Percentiles rank a stretch among this genome's conserved stretches.
phyloP scores from a whole-genome alignment of 1,284 basidiomycete species.

The Hypsizygus ulmarius region DNA sequence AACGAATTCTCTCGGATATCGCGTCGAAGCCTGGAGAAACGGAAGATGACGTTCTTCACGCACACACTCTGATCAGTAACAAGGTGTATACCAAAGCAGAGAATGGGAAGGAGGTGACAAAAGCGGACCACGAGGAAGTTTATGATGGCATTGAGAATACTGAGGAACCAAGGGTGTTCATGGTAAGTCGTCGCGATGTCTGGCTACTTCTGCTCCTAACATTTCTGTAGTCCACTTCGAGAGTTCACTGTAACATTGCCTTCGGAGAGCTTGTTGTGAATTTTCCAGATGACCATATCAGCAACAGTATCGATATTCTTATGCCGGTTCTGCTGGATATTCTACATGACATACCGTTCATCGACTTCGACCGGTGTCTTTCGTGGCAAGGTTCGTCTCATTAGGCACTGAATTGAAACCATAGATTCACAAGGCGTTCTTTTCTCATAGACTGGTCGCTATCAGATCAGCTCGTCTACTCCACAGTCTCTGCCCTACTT shows the following conservation, averaged over 20 bases:
- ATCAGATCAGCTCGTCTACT: slow-evolving; percentile 77
- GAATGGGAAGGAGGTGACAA: slow-evolving; percentile 3
- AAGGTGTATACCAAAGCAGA: slow-evolving; percentile 48
- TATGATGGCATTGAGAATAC: not conserved
- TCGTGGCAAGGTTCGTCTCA: slow-evolving; percentile 68
- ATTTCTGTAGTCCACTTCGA: slow-evolving; percentile 47
- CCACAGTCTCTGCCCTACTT: slow-evolving; percentile 72
- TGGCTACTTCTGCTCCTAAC: not conserved
- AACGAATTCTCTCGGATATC: slow-evolving; percentile 78
- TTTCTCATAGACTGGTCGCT: slow-evolving; percentile 66
- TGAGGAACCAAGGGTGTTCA: slow-evolving; percentile 44
- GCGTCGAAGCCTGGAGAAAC: slow-evolving; percentile 60
- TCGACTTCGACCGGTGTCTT: slow-evolving; percentile 73
- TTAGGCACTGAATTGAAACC: not conserved
- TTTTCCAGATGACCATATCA: slow-evolving; percentile 54
- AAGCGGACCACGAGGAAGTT: too few relatives aligned
- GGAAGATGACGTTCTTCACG: slow-evolving; percentile 45
- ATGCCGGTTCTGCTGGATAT: slow-evolving; percentile 62
- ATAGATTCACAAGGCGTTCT: slow-evolving; percentile 13
- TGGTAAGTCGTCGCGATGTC: slow-evolving; percentile 42
- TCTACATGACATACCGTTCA: slow-evolving; percentile 65
- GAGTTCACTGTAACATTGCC: slow-evolving; percentile 73
- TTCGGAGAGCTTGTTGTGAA: slow-evolving; percentile 72
- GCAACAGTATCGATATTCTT: slow-evolving; percentile 45
- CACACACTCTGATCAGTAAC: slow-evolving; percentile 58